These are phyloP conservation scores for Neotropicomus parvogracilis DNA, from an alignment of 1,284 basidiomycete species.

Conservation along the genomic window DNA sequence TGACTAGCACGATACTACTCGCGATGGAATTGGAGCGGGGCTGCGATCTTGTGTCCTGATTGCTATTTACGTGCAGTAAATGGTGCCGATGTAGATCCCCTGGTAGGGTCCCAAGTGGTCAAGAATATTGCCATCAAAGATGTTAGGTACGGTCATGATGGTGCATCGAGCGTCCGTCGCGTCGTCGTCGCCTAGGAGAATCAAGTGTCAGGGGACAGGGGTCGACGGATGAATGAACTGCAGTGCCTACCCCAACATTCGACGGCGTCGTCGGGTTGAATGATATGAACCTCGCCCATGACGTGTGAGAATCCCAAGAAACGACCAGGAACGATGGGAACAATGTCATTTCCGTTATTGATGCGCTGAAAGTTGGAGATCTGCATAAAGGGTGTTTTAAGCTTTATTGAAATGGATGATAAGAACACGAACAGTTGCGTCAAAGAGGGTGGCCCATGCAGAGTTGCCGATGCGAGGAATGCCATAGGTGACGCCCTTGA, in stretches of 20 bases:
- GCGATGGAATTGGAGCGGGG: conserved; percentile 4
- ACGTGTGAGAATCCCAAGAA: conserved; percentile 45
- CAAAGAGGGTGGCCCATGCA: conserved; percentile 32
- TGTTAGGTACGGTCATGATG: conserved; percentile 43
- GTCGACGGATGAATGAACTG: neutral
- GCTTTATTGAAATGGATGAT: neutral
- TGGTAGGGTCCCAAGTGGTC: conserved; percentile 56
- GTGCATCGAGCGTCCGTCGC: conserved; percentile 45
- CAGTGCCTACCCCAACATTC: conserved; percentile 37
- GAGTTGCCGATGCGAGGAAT: conserved; percentile 42
- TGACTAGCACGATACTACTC: neutral
- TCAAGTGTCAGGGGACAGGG: neutral
- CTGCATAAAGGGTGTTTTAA: conserved; percentile 18
- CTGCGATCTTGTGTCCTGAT: neutral
- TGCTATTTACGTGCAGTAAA: conserved; percentile 40
- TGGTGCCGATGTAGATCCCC: conserved; percentile 49
- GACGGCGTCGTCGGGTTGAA: conserved; percentile 32
- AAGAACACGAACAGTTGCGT: conserved; percentile 34
- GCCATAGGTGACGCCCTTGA: conserved; percentile 49
- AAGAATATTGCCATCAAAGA: conserved; percentile 41
- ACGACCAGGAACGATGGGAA: conserved; percentile 48
- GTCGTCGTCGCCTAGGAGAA: conserved; percentile 42
- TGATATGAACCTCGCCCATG: conserved; percentile 40
- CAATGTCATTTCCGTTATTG: conserved; percentile 43
- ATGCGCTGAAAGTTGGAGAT: conserved; percentile 45